Evolutionary conservation across 2,329 filamentous ascomycete genomes (phyloP).

Genomic region (Onygenales sp.): DNA sequence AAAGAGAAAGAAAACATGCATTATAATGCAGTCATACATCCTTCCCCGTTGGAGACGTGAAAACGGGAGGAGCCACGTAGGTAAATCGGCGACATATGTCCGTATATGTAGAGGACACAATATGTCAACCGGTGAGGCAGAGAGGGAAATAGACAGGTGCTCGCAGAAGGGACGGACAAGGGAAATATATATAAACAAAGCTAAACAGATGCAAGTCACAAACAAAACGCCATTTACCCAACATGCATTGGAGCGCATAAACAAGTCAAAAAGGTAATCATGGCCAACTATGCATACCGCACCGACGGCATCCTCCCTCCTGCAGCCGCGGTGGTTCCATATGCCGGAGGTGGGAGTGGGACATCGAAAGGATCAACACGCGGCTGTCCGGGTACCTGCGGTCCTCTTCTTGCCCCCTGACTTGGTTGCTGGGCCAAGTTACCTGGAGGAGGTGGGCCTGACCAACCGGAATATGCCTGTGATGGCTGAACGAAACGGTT

Average conservation of each 20-base stretch:
- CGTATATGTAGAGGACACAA: background rate
- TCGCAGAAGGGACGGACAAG: background rate
- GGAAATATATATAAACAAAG: background rate
- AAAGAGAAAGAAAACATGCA: background rate
- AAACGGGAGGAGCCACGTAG: background rate
- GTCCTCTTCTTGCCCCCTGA: background rate
- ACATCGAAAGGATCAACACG: background rate
- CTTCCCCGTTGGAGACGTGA: background rate
- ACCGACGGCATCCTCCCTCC: constrained; percentile 7
- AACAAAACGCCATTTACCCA: background rate
- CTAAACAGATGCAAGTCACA: background rate
- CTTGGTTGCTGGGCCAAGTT: background rate
- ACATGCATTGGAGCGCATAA: background rate
- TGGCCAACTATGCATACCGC: constrained; percentile 6
- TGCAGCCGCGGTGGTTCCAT: constrained; percentile 1
- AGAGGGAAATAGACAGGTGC: background rate
- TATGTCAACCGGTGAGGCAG: background rate
- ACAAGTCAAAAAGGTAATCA: background rate
- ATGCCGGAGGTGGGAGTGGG: constrained; percentile 6
- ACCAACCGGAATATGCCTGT: background rate
- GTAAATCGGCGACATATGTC: background rate
- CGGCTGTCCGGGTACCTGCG: background rate
- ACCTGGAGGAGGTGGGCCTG: background rate
- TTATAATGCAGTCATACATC: background rate
- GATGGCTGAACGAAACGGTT: background rate